Percentiles rank a stretch among this genome's conserved stretches.
Evolutionary conservation across 345 rosid genomes (phyloP).

Genomic region (Brassica incana): DNA sequence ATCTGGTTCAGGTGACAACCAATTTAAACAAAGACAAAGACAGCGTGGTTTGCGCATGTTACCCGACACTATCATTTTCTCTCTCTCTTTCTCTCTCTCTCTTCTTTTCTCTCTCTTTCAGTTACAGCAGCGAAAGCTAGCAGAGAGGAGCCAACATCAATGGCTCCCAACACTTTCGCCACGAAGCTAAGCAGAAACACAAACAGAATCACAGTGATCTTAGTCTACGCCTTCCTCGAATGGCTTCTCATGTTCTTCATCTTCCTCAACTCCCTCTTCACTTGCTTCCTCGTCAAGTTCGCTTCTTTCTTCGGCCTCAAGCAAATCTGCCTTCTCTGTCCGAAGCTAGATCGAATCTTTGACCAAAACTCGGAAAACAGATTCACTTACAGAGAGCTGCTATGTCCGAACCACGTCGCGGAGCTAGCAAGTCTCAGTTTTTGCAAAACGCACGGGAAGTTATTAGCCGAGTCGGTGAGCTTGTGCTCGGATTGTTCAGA

Average conservation of each 20-base stretch:
- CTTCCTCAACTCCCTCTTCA: constrained; percentile 69
- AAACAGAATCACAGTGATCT: constrained; percentile 59
- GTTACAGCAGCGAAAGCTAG: constrained; percentile 29
- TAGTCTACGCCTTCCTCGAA: constrained; percentile 82
- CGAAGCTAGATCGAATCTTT: constrained; percentile 65
- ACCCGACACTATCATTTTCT: constrained; percentile 35
- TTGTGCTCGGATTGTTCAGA: constrained; percentile 69
- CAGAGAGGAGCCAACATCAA: constrained; percentile 40
- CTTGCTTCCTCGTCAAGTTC: constrained; percentile 64
- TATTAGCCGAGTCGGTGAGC: constrained; percentile 49
- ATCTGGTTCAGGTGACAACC: constrained; percentile 19
- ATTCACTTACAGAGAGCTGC: constrained; percentile 47
- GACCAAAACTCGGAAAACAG: constrained; percentile 40
- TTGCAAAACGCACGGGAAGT: constrained; percentile 59
- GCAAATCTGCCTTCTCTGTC: constrained; percentile 72
- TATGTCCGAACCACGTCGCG: constrained; percentile 61
- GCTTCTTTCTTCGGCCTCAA: constrained; percentile 77
- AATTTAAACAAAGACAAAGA: constrained; percentile 24
- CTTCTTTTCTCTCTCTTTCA: not conserved
- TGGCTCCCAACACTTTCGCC: constrained; percentile 87
- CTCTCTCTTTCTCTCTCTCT: constrained; percentile 9
- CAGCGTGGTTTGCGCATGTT: constrained; percentile 32
- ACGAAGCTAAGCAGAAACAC: constrained; percentile 69
- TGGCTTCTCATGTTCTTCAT: constrained; percentile 83
- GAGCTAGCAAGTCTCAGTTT: constrained; percentile 69